Base-by-base conservation (phyloP, 2,329 filamentous ascomycete genomes). In the Talaromyces sp. region DNA sequence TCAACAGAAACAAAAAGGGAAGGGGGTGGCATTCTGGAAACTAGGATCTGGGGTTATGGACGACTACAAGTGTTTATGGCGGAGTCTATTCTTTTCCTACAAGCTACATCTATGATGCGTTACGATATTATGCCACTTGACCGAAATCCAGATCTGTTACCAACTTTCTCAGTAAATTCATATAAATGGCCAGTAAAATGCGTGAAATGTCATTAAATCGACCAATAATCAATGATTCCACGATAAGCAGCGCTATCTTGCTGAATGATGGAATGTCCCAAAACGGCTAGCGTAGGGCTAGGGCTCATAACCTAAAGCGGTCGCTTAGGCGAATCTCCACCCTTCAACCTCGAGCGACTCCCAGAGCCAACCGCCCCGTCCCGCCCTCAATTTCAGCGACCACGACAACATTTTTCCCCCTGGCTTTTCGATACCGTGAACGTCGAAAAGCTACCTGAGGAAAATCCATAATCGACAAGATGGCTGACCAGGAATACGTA, bases 401-500 rank as follows among this genome's bases (percentile, higher is more conserved):
- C 76, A 74, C 77, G 76, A 76, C 75, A 72, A 73, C 71, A 56
- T 75, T 64, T 64, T 64, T 58, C 61, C 49, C 61, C 65, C 71
- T 79, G 78, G 79, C 77, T 80, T 80, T 80, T 80, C 78, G 77
- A 80, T 74, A 74, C 67, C 69, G 69, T 74, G 73, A 45, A 74
- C 45, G 65, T 78, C 79, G 78, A 73, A 77, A 79, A 78, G 80
- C 78, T 77, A 75, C 73, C 73, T 76, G 76, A 79, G 75, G 77
- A 77, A 75, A 67, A 25, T 47, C 13, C 34, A 34, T 70, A 75
- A 73, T 80, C 82, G 84, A 84, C 86, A 91, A 81, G 85, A 94
- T 94, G 91, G 91, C 91, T 89, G 91, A 94, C 87, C 80, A 83
- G 77, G 90, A 93, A 85, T 95, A 95, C 86, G 91, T 93, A 86